Percentiles rank a stretch among this genome's conserved stretches.
These are phyloP conservation scores for Phytopythium helicoides DNA, from an alignment of 352 stramenopile genomes.

Conservation along the genomic window DNA sequence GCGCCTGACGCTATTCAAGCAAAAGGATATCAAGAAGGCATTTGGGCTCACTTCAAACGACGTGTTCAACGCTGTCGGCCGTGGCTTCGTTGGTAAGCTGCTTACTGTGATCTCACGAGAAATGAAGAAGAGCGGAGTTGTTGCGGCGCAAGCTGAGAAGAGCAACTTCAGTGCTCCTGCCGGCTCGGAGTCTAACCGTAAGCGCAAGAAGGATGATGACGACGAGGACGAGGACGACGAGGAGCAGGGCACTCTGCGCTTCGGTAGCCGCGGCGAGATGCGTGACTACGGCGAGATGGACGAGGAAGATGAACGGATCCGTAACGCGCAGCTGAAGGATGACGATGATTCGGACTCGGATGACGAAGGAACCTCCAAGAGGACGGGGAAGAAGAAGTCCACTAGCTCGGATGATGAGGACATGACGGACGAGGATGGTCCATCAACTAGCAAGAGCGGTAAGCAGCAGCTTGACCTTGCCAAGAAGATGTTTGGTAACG, in stretches of 20 bases:
- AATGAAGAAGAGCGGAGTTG: constrained; percentile 88
- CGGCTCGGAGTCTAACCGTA: constrained; percentile 25
- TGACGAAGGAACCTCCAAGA: constrained; percentile 34
- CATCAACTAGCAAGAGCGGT: neutral
- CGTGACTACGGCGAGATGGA: constrained; percentile 91
- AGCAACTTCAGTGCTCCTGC: constrained; percentile 30
- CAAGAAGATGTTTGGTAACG: constrained; percentile 35
- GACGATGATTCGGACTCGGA: constrained; percentile 64
- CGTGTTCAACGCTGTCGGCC: constrained; percentile 87
- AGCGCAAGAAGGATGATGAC: constrained; percentile 47
- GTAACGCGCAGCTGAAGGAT: constrained; percentile 46
- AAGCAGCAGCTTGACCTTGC: constrained; percentile 22
- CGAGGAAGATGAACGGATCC: constrained; percentile 92
- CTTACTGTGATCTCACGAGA: constrained; percentile 94
- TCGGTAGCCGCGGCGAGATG: constrained; percentile 76
- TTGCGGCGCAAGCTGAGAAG: constrained; percentile 48
- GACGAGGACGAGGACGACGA: constrained; percentile 85
- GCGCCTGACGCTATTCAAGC: constrained; percentile 91
- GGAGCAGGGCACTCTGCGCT: constrained; percentile 86
- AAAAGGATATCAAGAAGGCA: constrained; percentile 93
- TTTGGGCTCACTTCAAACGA: constrained; percentile 95
- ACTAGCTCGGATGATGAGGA: constrained; percentile 27
- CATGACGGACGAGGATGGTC: constrained; percentile 26
- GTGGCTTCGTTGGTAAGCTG: constrained; percentile 91
- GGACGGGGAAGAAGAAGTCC: constrained; percentile 29